These are phyloP conservation scores for Fusarium oxysporum DNA, from an alignment of 2,329 filamentous ascomycete genomes.

Conservation along the genomic window DNA sequence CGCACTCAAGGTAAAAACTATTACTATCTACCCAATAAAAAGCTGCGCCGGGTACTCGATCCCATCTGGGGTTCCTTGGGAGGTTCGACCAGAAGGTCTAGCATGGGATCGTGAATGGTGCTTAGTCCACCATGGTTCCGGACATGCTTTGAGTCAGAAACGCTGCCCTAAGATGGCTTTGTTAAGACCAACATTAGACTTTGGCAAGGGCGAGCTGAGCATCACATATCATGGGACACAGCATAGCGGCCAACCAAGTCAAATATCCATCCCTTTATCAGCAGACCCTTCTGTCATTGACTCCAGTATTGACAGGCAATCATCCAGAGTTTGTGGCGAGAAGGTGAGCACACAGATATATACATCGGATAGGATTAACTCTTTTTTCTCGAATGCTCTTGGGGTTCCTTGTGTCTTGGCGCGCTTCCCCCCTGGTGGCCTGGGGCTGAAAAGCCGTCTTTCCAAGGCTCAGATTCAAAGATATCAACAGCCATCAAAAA, in stretches of 20 bases:
- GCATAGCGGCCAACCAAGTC: conserved; percentile 42
- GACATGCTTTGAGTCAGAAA: conserved; percentile 89
- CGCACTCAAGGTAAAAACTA: conserved; percentile 63
- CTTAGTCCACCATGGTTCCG: conserved; percentile 86
- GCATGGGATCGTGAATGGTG: conserved; percentile 99
- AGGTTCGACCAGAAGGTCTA: conserved; percentile 82
- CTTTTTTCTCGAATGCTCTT: conserved; percentile 81
- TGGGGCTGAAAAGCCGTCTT: conserved; percentile 70
- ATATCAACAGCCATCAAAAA: conserved; percentile 56
- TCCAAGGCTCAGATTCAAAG: conserved; percentile 77
- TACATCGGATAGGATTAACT: conserved; percentile 70
- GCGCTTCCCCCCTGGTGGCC: conserved; percentile 78
- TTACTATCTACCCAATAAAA: conserved; percentile 91
- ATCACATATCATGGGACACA: conserved; percentile 63
- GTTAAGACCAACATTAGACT: conserved; percentile 79
- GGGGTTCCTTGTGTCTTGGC: conserved; percentile 86
- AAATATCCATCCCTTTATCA: conserved; percentile 72
- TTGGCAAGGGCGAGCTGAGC: conserved; percentile 72
- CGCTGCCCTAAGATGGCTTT: conserved; percentile 88
- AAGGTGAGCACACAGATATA: conserved; percentile 78
- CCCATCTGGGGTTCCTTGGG: conserved; percentile 74
- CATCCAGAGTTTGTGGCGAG: conserved; percentile 86
- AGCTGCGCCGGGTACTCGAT: conserved; percentile 86
- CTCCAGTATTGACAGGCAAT: conserved; percentile 52
- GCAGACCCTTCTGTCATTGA: conserved; percentile 71